phyloP scores from a whole-genome alignment of 768 basidiomycete genomes.

The Pilatotrama ljubarskyi region DNA sequence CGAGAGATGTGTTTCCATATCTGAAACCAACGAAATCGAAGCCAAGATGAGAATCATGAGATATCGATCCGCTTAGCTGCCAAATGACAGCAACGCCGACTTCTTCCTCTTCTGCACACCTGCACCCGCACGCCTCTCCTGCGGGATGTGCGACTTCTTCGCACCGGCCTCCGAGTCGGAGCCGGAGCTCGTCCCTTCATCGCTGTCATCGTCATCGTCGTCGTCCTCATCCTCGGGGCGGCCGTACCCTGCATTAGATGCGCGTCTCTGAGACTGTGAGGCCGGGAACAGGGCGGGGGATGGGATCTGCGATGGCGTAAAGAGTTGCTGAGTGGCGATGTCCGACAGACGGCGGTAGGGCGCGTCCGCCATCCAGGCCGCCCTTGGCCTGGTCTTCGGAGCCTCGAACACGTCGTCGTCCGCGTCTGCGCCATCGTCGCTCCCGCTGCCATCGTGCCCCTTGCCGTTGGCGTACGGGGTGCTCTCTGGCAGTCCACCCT shows the following conservation, averaged over 20 bases:
- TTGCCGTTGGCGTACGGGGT: background rate
- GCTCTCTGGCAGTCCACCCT: conserved; percentile 11
- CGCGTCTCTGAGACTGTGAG: conserved; percentile 9
- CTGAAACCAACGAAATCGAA: background rate
- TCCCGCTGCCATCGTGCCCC: background rate
- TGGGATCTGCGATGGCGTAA: conserved; percentile 30
- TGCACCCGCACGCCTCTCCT: conserved; percentile 56
- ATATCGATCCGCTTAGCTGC: too few species aligned
- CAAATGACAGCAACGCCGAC: background rate
- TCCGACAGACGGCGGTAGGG: conserved; percentile 53
- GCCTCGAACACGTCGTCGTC: conserved; percentile 29
- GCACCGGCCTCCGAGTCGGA: conserved; percentile 44
- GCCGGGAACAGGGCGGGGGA: conserved; percentile 25
- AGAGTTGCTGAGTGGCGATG: conserved; percentile 41
- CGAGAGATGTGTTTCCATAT: background rate
- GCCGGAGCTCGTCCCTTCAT: conserved; percentile 39
- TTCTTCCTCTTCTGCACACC: conserved; percentile 39
- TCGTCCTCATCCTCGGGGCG: conserved; percentile 41
- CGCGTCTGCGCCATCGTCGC: background rate
- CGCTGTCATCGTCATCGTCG: conserved; percentile 32
- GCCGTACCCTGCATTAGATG: background rate
- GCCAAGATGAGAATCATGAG: background rate
- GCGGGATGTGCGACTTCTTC: conserved; percentile 61
- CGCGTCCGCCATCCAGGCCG: conserved; percentile 9
- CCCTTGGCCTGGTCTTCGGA: background rate